Conservation (phyloP, 306 rosid genomes). For the Cucurbita maxima region DNA sequence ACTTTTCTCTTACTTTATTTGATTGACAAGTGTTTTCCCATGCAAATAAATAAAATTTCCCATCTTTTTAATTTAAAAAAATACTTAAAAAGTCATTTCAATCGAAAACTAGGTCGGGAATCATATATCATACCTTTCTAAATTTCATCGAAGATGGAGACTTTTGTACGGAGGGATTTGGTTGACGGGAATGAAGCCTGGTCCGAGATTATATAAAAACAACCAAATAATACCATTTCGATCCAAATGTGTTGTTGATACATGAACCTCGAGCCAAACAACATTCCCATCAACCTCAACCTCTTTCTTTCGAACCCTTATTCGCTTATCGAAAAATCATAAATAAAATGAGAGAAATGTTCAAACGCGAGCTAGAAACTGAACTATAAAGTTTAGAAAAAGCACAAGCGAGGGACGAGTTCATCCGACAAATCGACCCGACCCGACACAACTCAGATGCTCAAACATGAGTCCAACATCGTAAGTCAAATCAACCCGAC, state of each 20-base stretch:
- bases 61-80: too few species aligned
- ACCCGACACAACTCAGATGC: too few species aligned
- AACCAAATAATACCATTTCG: background rate
- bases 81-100: too few species aligned
- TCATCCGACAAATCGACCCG: too few species aligned
- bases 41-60: background rate
- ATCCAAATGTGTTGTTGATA: background rate
- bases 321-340: background rate
- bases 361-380: background rate
- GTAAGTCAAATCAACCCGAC: too few species aligned
- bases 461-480: too few species aligned
- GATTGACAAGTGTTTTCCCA: background rate
- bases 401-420: too few species aligned
- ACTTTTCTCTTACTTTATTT: background rate
- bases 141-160: background rate
- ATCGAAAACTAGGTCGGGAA: too few species aligned
- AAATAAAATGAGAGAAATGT: background rate
- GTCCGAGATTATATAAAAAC: slow-evolving; percentile 32
- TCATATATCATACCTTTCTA: background rate
- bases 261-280: slow-evolving; percentile 52
- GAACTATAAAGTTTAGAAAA: background rate
- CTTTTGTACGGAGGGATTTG: slow-evolving; percentile 9
- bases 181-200: slow-evolving; percentile 63
- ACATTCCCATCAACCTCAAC: slow-evolving; percentile 44
- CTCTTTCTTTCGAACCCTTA: slow-evolving; percentile 5